Evolutionary conservation across 441 rosid genomes (phyloP).

Genomic region (Cnidoscolus chayamansa): DNA sequence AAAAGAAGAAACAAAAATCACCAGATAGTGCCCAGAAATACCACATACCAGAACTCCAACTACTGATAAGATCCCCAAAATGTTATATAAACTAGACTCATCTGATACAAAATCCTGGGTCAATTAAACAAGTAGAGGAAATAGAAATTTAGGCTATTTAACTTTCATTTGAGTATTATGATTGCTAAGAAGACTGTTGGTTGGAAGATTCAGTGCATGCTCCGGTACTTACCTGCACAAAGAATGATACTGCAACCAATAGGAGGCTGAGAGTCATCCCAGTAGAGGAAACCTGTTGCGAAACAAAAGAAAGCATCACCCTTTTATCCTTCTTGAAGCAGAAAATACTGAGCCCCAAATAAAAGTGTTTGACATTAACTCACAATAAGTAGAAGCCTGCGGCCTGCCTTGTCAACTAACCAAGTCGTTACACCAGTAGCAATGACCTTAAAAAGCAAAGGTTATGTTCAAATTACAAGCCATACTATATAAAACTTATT

Average conservation of each 20-base stretch:
- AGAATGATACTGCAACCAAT: conserved; percentile 66
- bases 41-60: conserved; percentile 87
- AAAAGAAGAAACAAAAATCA: conserved; percentile 7
- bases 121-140: conserved; percentile 10
- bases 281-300: conserved; percentile 61
- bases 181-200: neutral
- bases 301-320: conserved; percentile 4
- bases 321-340: conserved; percentile 7
- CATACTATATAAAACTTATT: neutral
- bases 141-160: neutral
- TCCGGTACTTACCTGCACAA: conserved; percentile 41
- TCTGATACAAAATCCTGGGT: conserved; percentile 51
- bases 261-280: conserved; percentile 76
- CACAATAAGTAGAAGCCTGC: conserved; percentile 79
- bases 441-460: conserved; percentile 45
- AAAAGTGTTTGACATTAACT: conserved; percentile 31
- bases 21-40: neutral
- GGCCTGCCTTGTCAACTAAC: conserved; percentile 84
- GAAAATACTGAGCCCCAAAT: neutral
- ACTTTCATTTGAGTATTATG: neutral
- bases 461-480: neutral
- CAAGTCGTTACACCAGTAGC: conserved; percentile 78
- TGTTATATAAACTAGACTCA: conserved; percentile 48
- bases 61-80: conserved; percentile 62
- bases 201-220: neutral